Conservation (phyloP, 352 stramenopile genomes). For the Globisporangium spiculum region DNA sequence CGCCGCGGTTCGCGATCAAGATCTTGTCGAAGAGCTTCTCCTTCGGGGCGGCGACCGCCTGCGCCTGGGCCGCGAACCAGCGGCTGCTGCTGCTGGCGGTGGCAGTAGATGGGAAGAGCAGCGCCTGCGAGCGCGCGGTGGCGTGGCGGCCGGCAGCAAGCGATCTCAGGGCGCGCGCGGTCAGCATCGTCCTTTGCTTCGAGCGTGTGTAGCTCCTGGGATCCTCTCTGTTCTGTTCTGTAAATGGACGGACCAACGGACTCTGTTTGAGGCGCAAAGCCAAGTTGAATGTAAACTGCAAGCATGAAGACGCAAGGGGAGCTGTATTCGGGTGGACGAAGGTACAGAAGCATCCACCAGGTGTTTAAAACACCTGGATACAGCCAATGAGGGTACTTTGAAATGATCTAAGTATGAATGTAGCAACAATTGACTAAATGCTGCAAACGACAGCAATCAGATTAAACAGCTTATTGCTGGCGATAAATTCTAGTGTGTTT, state of each 20-base stretch:
- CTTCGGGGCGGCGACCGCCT: background rate
- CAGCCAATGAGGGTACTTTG: background rate
- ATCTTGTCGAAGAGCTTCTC: conserved; percentile 91
- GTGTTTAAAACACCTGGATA: background rate
- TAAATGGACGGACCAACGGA: background rate
- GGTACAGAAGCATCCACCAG: background rate
- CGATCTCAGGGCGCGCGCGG: conserved; percentile 4
- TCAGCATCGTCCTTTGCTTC: conserved; percentile 1
- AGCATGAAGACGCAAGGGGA: background rate
- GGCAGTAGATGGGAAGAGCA: conserved; percentile 1
- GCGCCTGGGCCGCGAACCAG: conserved; percentile 4
- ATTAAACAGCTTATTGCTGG: no score
- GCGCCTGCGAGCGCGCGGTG: background rate
- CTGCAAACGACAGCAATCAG: background rate
- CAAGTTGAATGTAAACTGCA: background rate
- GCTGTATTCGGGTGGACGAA: background rate
- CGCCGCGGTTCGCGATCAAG: conserved; percentile 90
- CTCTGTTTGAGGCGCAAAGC: background rate
- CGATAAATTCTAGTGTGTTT: no score
- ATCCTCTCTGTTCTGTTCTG: background rate
- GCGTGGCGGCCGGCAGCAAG: background rate
- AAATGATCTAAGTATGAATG: background rate
- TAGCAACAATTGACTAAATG: background rate
- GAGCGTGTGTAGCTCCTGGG: background rate
- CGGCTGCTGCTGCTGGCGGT: background rate